phyloP scores from a whole-genome alignment of 306 rosid genomes.

The Acacia melanoxylon region DNA sequence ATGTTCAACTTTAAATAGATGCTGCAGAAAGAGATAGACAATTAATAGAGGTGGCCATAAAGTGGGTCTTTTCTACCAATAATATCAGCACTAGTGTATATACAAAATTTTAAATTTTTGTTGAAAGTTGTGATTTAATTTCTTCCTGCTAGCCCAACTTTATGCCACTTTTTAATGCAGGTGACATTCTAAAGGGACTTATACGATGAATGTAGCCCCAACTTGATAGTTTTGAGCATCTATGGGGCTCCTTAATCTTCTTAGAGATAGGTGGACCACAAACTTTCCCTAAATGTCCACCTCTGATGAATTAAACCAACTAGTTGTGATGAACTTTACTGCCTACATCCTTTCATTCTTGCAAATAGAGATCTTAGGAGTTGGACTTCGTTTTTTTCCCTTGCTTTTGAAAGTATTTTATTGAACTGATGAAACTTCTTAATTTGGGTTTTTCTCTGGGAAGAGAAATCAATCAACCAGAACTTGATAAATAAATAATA shows the following conservation, averaged over 20 bases:
- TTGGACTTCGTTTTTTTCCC: not conserved
- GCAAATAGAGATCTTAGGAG: not conserved
- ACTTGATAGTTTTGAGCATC: conserved; percentile 22
- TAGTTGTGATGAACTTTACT: not conserved
- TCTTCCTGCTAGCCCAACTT: conserved; percentile 26
- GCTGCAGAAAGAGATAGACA: conserved; percentile 26
- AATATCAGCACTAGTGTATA: not conserved
- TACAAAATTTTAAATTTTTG: not conserved
- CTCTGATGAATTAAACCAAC: not conserved
- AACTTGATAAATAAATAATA: not conserved
- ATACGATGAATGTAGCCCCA: conserved; percentile 7
- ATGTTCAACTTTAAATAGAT: conserved; percentile 3
- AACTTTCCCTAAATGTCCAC: conserved; percentile 21
- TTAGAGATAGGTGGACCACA: conserved; percentile 33
- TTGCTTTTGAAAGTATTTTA: not conserved
- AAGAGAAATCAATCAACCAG: conserved; percentile 6
- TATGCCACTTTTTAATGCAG: conserved; percentile 33
- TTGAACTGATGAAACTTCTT: conserved; percentile 11
- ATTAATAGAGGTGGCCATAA: conserved; percentile 17
- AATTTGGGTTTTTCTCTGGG: not conserved
- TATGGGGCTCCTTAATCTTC: conserved; percentile 22
- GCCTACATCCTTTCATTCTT: conserved; percentile 3
- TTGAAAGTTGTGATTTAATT: conserved; percentile 24
- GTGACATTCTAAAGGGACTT: conserved; percentile 33
- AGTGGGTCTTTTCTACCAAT: conserved; percentile 29